Percentiles rank a stretch among this genome's conserved stretches.
phyloP scores from a whole-genome alignment of 2,329 filamentous ascomycete genomes.

The Colletotrichum sp. region DNA sequence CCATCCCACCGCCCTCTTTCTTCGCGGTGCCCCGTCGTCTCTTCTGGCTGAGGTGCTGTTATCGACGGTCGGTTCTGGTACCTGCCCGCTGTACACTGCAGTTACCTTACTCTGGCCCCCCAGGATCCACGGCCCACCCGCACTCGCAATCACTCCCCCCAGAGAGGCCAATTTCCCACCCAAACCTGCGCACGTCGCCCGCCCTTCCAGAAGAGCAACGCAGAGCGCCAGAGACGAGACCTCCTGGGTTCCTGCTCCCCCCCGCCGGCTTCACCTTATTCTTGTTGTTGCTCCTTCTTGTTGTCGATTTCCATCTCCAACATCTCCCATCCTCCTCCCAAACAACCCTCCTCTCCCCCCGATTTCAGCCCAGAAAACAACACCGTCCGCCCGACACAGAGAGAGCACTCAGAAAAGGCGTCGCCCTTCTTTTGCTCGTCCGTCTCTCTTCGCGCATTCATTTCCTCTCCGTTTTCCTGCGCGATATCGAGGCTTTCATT shows the following conservation, averaged over 20 bases:
- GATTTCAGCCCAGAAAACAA: conserved; percentile 14
- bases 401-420: conserved; percentile 19
- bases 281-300: conserved; percentile 5
- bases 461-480: conserved; percentile 24
- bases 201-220: conserved; percentile 8
- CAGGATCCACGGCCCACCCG: conserved; percentile 13
- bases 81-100: neutral
- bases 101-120: neutral
- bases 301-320: conserved; percentile 15
- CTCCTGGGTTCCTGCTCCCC: neutral
- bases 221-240: neutral
- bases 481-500: conserved; percentile 50
- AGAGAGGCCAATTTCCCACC: conserved; percentile 21
- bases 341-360: conserved; percentile 21
- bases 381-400: conserved; percentile 27
- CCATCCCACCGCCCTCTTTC: neutral
- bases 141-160: conserved; percentile 17
- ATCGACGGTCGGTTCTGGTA: neutral
- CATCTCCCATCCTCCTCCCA: conserved; percentile 22
- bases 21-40: neutral
- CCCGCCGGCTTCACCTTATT: conserved; percentile 10
- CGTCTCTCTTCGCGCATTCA: conserved; percentile 25
- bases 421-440: conserved; percentile 17
- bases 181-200: conserved; percentile 16
- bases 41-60: neutral